Evolutionary conservation across 148 eudicot genomes (phyloP).

Genomic region (Rhododendron henanense): DNA sequence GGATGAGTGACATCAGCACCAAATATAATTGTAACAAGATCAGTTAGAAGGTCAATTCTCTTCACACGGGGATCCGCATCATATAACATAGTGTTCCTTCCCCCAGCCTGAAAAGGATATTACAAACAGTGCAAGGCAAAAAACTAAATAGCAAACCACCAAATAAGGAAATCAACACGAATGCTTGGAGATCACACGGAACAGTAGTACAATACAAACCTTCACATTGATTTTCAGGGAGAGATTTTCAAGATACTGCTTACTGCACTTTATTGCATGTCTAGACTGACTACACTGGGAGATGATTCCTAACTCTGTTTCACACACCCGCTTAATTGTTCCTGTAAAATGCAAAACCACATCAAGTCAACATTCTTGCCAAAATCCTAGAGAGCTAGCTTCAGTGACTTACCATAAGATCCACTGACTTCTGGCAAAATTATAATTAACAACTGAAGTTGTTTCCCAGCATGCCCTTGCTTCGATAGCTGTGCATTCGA

Average conservation of each 20-base stretch:
- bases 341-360: slow-evolving; percentile 30
- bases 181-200: background rate
- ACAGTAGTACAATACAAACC: slow-evolving; percentile 30
- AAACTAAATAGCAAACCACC: no score
- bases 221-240: slow-evolving; percentile 84
- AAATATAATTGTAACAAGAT: slow-evolving; percentile 63
- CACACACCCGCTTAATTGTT: slow-evolving; percentile 70
- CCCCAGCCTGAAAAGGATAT: slow-evolving; percentile 55
- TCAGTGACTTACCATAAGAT: slow-evolving; percentile 48
- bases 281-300: slow-evolving; percentile 81
- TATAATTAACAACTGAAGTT: slow-evolving; percentile 64
- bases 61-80: slow-evolving; percentile 22
- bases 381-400: background rate
- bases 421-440: slow-evolving; percentile 65
- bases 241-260: slow-evolving; percentile 80
- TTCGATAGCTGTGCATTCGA: background rate
- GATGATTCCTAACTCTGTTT: slow-evolving; percentile 77
- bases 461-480: slow-evolving; percentile 14
- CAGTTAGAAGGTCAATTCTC: slow-evolving; percentile 45
- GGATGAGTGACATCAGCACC: slow-evolving; percentile 98
- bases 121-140: background rate
- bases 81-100: slow-evolving; percentile 49
- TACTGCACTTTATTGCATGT: slow-evolving; percentile 27
- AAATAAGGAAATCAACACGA: background rate
- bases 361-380: background rate